Conservation (phyloP, 1,139 yeast genomes). For the Blastobotrys arbuscula region DNA sequence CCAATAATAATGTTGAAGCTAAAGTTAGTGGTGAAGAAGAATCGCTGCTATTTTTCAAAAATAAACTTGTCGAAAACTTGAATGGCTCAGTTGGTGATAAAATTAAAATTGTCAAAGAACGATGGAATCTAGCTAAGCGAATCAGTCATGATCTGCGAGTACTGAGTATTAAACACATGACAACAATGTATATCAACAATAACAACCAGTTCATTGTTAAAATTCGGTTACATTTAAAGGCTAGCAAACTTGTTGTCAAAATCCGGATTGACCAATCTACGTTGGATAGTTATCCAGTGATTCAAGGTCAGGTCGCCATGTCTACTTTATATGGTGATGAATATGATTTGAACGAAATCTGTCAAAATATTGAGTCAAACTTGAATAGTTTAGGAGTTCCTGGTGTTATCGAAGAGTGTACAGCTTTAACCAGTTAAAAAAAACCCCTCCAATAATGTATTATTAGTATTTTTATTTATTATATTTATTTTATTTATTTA, state of each 20-base stretch:
- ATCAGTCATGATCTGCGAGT: slow-evolving; percentile 12
- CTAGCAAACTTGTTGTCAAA: slow-evolving; percentile 11
- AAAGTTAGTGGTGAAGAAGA: neutral
- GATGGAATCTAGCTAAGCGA: slow-evolving; percentile 12
- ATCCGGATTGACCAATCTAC: slow-evolving; percentile 11
- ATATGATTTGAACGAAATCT: neutral
- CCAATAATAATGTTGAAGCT: neutral
- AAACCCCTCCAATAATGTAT: neutral
- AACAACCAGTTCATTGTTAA: slow-evolving; percentile 8
- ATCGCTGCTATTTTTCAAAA: slow-evolving; percentile 4
- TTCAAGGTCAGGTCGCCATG: slow-evolving; percentile 15
- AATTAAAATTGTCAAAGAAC: neutral
- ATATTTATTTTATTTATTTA: neutral
- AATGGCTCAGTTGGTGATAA: neutral
- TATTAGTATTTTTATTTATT: neutral
- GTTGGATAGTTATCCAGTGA: slow-evolving; percentile 13
- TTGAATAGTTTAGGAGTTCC: slow-evolving; percentile 7
- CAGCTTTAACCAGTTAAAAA: neutral
- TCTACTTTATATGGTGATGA: slow-evolving; percentile 15
- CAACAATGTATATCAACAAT: neutral
- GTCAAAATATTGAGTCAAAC: neutral
- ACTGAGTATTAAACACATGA: slow-evolving; percentile 15
- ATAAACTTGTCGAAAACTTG: neutral
- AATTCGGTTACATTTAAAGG: slow-evolving; percentile 9
- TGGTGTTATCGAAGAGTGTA: slow-evolving; percentile 9